phyloP scores from a whole-genome alignment of 1,284 basidiomycete species.

The Xerocomus alliaceus region DNA sequence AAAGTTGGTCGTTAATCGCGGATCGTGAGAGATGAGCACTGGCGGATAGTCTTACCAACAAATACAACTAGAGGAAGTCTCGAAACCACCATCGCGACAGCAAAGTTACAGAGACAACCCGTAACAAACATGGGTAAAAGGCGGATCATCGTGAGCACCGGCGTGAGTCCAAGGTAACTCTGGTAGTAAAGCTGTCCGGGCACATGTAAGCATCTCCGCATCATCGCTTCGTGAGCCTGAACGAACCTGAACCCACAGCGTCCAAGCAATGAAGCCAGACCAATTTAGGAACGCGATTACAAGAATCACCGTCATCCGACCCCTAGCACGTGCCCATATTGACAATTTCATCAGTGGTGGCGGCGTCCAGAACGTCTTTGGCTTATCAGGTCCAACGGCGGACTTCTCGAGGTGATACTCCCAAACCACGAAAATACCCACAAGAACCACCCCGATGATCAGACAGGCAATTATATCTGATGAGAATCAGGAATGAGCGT shows the following conservation, averaged over 20 bases:
- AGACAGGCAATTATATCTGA: constrained; percentile 61
- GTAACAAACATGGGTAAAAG: constrained; percentile 79
- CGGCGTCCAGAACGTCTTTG: constrained; percentile 48
- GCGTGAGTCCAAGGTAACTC: constrained; percentile 58
- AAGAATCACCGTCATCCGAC: constrained; percentile 65
- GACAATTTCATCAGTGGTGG: constrained; percentile 69
- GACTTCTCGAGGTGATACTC: constrained; percentile 59
- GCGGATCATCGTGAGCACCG: constrained; percentile 76
- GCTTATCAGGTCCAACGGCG: constrained; percentile 22
- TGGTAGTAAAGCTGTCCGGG: constrained; percentile 68
- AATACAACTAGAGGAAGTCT: constrained; percentile 63
- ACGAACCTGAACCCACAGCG: constrained; percentile 57
- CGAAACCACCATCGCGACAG: constrained; percentile 68
- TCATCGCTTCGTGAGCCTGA: background rate
- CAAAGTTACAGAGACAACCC: constrained; percentile 72
- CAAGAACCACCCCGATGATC: constrained; percentile 59
- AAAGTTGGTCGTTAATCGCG: background rate
- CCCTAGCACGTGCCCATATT: constrained; percentile 67
- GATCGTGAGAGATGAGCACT: background rate
- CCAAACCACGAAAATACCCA: constrained; percentile 66
- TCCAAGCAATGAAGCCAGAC: constrained; percentile 60
- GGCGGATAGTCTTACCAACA: constrained; percentile 50
- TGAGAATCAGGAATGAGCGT: constrained; percentile 7
- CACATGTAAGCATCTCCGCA: constrained; percentile 12
- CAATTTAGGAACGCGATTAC: constrained; percentile 68